phyloP scores from a whole-genome alignment of 2,329 filamentous ascomycete species.

The Ceratocystis diversiconidia region DNA sequence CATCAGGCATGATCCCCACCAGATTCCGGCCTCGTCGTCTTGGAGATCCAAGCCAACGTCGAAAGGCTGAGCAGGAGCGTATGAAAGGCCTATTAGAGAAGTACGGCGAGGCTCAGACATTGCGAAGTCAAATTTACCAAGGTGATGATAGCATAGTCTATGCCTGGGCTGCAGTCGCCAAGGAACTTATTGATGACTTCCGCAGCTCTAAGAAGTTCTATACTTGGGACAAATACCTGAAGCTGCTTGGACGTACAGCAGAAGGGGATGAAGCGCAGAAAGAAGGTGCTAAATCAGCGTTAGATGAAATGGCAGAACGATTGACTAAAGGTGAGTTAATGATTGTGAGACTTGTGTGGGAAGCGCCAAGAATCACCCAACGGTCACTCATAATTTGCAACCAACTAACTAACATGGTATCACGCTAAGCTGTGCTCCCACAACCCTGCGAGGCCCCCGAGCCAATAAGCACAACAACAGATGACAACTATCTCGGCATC shows the following conservation, averaged over 20 bases:
- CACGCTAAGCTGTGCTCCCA: conserved; percentile 17
- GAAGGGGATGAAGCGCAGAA: conserved; percentile 19
- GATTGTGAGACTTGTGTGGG: background rate
- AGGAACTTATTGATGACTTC: conserved; percentile 48
- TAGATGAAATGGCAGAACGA: conserved; percentile 42
- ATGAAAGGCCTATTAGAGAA: conserved; percentile 29
- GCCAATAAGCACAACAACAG: background rate
- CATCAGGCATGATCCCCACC: conserved; percentile 32
- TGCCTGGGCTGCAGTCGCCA: conserved; percentile 45
- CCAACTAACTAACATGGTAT: background rate
- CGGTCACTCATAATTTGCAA: background rate
- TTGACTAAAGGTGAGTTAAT: conserved; percentile 37
- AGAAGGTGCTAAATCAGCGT: conserved; percentile 28
- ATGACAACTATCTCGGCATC: conserved; percentile 55
- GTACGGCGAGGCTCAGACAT: conserved; percentile 31
- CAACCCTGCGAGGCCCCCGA: conserved; percentile 15
- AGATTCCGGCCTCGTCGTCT: conserved; percentile 35
- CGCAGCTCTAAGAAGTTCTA: conserved; percentile 50
- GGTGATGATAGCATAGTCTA: conserved; percentile 32
- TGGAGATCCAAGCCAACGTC: conserved; percentile 31
- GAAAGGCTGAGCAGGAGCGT: conserved; percentile 32
- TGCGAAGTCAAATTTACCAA: conserved; percentile 30
- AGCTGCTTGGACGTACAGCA: conserved; percentile 34
- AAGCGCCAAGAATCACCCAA: no score
- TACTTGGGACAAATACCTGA: conserved; percentile 50